A percentile compares a stretch with the other conserved stretches of the same genome.
Conservation (phyloP, 768 basidiomycete species). For the Lentinula guzmanii region DNA sequence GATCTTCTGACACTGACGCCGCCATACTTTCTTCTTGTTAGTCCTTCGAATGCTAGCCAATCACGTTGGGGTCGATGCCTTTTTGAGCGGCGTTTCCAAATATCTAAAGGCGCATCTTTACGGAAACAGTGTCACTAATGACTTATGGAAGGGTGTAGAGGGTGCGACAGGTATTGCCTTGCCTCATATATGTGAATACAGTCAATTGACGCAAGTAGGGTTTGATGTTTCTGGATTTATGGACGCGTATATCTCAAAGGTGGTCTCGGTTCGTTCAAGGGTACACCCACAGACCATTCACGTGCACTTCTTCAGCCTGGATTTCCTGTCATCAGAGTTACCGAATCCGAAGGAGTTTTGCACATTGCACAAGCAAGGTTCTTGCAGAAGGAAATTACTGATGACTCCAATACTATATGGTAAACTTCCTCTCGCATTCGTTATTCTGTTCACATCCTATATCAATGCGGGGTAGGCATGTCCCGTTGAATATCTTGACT, state of each 20-base stretch:
- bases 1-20: background rate
- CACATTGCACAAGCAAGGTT: constrained; percentile 87
- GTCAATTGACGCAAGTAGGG: constrained; percentile 21
- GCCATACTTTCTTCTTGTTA: constrained; percentile 13
- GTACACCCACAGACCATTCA: background rate
- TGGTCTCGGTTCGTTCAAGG: constrained; percentile 13
- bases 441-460: background rate
- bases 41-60: constrained; percentile 93
- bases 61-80: constrained; percentile 83
- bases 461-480: constrained; percentile 45
- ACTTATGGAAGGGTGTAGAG: constrained; percentile 84
- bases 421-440: constrained; percentile 17
- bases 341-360: constrained; percentile 67
- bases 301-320: constrained; percentile 39
- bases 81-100: constrained; percentile 83
- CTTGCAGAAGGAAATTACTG: constrained; percentile 75
- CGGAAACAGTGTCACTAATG: constrained; percentile 76
- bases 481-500: constrained; percentile 73
- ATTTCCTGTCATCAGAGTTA: constrained; percentile 86
- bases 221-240: constrained; percentile 75
- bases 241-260: constrained; percentile 89
- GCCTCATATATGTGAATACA: too few species aligned
- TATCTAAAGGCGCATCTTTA: constrained; percentile 89
- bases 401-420: constrained; percentile 90
- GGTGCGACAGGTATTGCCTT: constrained; percentile 51